Percentiles rank a stretch among this genome's conserved stretches.
phyloP scores from a whole-genome alignment of 2,329 filamentous ascomycete species.

The Colletotrichum higginsianum region DNA sequence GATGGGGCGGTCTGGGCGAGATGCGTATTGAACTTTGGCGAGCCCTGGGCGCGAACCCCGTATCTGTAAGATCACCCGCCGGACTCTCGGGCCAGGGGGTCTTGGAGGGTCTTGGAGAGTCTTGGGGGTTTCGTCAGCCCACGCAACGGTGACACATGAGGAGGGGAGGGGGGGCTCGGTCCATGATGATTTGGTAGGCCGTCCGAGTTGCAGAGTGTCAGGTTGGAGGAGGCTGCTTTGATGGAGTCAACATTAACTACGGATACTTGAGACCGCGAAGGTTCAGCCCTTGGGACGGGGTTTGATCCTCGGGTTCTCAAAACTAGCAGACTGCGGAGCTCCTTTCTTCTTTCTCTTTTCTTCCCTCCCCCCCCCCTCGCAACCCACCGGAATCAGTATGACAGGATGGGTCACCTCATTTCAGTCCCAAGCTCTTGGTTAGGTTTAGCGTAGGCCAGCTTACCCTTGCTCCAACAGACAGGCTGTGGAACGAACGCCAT shows the following conservation, averaged over 20 bases:
- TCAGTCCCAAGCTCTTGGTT: not conserved
- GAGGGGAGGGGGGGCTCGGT: no score
- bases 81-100: slow-evolving; percentile 18
- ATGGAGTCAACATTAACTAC: slow-evolving; percentile 25
- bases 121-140: slow-evolving; percentile 15
- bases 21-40: slow-evolving; percentile 35
- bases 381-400: not conserved
- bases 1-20: slow-evolving; percentile 32
- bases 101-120: slow-evolving; percentile 14
- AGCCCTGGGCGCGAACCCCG: slow-evolving; percentile 27
- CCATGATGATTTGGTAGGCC: not conserved
- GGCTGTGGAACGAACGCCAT: not conserved
- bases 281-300: not conserved
- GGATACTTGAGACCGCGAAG: not conserved
- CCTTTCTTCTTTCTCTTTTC: no score
- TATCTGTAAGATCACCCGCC: slow-evolving; percentile 31
- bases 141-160: not conserved
- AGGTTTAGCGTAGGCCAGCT: not conserved
- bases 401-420: not conserved
- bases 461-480: slow-evolving; percentile 13
- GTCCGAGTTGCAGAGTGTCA: not conserved
- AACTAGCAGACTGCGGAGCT: no score
- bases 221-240: not conserved
- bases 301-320: not conserved
- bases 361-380: no score